These are phyloP conservation scores for Capronia epimyces DNA, from an alignment of 2,329 filamentous ascomycete species.

Conservation along the genomic window DNA sequence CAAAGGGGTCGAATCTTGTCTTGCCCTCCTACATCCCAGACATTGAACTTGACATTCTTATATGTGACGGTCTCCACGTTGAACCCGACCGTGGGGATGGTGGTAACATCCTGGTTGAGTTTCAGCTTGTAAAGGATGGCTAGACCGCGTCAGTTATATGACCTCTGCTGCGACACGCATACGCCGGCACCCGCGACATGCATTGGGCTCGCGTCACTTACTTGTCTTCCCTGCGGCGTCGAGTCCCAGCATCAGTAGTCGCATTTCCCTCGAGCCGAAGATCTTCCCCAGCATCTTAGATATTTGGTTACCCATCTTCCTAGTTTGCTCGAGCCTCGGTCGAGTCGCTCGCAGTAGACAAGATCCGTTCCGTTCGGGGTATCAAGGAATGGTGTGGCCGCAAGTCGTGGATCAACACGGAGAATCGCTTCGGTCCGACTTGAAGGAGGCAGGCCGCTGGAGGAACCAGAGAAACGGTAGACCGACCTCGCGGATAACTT, in stretches of 20 bases:
- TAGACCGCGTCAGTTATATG: constrained; percentile 28
- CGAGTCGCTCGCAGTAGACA: neutral
- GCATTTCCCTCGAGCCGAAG: constrained; percentile 99
- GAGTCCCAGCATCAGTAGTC: constrained; percentile 93
- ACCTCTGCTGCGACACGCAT: neutral
- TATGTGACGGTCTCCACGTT: constrained; percentile 99
- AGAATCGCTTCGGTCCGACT: neutral
- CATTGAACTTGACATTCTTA: constrained; percentile 99
- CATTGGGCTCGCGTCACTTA: constrained; percentile 32
- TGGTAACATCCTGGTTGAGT: constrained; percentile 95
- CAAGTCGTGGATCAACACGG: neutral
- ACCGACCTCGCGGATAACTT: neutral
- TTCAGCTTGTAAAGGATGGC: constrained; percentile 98
- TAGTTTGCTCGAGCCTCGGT: constrained; percentile 1
- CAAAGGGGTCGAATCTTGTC: constrained; percentile 97
- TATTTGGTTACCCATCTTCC: constrained; percentile 81
- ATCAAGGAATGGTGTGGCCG: neutral
- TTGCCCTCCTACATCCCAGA: constrained; percentile 98
- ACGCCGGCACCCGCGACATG: neutral
- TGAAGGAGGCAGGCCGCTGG: neutral
- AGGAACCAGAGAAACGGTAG: neutral
- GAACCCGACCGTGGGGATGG: constrained; percentile 96
- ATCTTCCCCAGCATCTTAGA: constrained; percentile 98
- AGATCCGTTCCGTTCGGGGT: neutral
- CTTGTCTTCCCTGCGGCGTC: constrained; percentile 98